phyloP scores from a whole-genome alignment of 768 basidiomycete species.

The Amanita inopinata region DNA sequence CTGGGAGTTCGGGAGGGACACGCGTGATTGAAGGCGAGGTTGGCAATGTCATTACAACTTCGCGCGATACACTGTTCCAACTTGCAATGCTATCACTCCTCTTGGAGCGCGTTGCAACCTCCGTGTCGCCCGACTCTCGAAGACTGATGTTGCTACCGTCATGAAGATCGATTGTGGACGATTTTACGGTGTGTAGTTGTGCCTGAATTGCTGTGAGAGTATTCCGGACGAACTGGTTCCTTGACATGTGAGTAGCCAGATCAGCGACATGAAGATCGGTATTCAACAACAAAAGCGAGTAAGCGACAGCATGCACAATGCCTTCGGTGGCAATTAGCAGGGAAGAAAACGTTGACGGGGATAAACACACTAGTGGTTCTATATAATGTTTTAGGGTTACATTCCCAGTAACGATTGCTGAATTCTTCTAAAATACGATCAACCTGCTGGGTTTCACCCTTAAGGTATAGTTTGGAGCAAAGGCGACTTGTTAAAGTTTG shows the following conservation, averaged over 20 bases:
- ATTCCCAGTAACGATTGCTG: slow-evolving; percentile 83
- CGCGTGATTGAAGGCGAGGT: slow-evolving; percentile 22
- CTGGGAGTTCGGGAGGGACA: not conserved
- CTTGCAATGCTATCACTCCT: slow-evolving; percentile 79
- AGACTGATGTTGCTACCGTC: slow-evolving; percentile 42
- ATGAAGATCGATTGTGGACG: slow-evolving; percentile 58
- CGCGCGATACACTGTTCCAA: slow-evolving; percentile 71
- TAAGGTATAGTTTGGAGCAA: slow-evolving; percentile 86
- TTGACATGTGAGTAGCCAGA: slow-evolving; percentile 80
- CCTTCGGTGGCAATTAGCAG: slow-evolving; percentile 18
- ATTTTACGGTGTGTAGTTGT: slow-evolving; percentile 47
- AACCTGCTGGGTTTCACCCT: slow-evolving; percentile 95
- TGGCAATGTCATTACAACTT: slow-evolving; percentile 36
- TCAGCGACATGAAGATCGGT: slow-evolving; percentile 98
- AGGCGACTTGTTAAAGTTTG: slow-evolving; percentile 44
- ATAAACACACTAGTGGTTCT: slow-evolving; percentile 68
- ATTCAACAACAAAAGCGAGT: slow-evolving; percentile 88
- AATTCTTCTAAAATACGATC: slow-evolving; percentile 94
- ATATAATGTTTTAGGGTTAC: slow-evolving; percentile 74
- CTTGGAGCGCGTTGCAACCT: slow-evolving; percentile 48
- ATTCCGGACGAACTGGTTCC: slow-evolving; percentile 85
- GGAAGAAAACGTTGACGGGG: slow-evolving; percentile 3
- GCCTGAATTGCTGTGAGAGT: slow-evolving; percentile 81
- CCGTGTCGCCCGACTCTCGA: slow-evolving; percentile 47
- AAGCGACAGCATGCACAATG: slow-evolving; percentile 90